These are phyloP conservation scores for Thielaviopsis populi DNA, from an alignment of 2,329 filamentous ascomycete species.

Conservation along the genomic window DNA sequence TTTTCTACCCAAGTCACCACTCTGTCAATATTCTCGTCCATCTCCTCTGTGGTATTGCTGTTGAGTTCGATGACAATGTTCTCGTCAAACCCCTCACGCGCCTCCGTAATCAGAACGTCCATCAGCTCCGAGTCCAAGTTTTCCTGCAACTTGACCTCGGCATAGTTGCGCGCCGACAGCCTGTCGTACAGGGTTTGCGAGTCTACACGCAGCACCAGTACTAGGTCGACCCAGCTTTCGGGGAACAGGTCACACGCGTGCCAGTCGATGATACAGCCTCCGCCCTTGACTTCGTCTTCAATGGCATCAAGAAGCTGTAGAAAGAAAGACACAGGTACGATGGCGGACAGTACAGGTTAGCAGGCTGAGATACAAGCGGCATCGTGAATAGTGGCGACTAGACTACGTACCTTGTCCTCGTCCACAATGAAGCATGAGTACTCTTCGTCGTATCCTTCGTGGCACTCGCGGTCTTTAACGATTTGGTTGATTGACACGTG, in stretches of 20 bases:
- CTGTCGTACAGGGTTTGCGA: constrained; percentile 74
- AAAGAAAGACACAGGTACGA: not conserved
- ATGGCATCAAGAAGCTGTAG: constrained; percentile 68
- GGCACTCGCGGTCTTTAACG: constrained; percentile 75
- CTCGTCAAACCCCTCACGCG: constrained; percentile 69
- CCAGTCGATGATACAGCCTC: constrained; percentile 91
- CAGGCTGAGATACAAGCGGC: not conserved
- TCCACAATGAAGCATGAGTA: constrained; percentile 84
- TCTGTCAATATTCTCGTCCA: constrained; percentile 76
- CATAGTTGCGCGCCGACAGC: constrained; percentile 64
- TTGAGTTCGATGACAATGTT: constrained; percentile 78
- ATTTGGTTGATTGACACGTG: constrained; percentile 83
- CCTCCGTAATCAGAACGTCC: constrained; percentile 84
- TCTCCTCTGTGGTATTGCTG: constrained; percentile 68
- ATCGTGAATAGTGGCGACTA: not conserved
- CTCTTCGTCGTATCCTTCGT: constrained; percentile 77
- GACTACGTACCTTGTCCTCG: constrained; percentile 64
- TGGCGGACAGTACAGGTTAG: not conserved
- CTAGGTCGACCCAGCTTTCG: constrained; percentile 83
- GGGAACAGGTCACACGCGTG: constrained; percentile 95
- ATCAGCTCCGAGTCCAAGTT: constrained; percentile 97
- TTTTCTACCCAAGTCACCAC: constrained; percentile 53
- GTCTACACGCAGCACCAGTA: constrained; percentile 76
- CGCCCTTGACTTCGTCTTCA: constrained; percentile 61
- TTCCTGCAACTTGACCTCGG: constrained; percentile 78